phyloP scores from a whole-genome alignment of 257 asterid species.

The Rauvolfia tetraphylla region DNA sequence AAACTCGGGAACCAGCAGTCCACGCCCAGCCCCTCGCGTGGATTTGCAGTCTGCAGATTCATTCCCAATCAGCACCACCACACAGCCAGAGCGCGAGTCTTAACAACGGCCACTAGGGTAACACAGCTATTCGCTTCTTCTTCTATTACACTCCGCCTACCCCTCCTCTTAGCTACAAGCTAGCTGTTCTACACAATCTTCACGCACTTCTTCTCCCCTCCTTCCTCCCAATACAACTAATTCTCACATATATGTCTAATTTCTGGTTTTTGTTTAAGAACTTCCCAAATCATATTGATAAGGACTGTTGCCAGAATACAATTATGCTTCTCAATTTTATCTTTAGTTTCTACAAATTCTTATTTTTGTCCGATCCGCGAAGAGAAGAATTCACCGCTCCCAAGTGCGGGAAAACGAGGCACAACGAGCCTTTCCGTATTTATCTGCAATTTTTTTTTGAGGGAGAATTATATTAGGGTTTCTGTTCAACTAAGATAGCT shows the following conservation, averaged over 20 bases:
- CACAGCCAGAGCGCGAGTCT: constrained; percentile 17
- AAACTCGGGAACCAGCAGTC: constrained; percentile 22
- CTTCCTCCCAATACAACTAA: background rate
- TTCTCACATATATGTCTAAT: background rate
- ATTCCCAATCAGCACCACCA: constrained; percentile 1
- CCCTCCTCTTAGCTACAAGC: background rate
- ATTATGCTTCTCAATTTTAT: background rate
- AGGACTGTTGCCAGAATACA: background rate
- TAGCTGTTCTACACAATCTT: background rate
- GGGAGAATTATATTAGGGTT: background rate
- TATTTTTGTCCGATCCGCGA: background rate
- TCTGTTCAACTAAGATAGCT: background rate
- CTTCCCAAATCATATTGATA: background rate
- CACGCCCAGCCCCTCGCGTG: constrained; percentile 86
- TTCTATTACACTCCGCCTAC: background rate
- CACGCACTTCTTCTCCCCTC: too few relatives aligned
- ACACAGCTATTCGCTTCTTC: background rate
- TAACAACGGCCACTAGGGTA: background rate
- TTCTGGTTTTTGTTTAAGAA: background rate
- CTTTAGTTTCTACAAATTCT: background rate
- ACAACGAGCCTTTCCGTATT: too few relatives aligned
- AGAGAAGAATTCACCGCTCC: background rate
- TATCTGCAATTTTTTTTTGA: background rate
- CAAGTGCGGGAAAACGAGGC: background rate
- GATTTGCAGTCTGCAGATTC: constrained; percentile 57